phyloP scores from a whole-genome alignment of 2,329 filamentous ascomycete species.

The Ceratocystis cubensis region DNA sequence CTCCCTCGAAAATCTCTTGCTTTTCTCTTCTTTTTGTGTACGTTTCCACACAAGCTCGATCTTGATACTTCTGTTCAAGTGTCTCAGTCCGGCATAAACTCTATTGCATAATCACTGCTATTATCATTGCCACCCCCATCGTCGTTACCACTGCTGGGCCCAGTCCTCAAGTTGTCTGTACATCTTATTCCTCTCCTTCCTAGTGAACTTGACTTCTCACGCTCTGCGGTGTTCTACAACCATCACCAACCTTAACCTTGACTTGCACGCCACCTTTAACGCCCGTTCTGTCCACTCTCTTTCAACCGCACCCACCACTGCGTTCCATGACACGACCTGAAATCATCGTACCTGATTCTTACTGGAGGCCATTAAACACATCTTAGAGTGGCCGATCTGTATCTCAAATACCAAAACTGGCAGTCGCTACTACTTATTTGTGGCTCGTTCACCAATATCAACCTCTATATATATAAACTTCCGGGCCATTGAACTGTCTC shows the following conservation, averaged over 20 bases:
- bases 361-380: constrained; percentile 1
- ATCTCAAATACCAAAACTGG: not conserved
- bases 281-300: not conserved
- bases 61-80: not conserved
- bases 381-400: not conserved
- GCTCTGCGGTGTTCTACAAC: not conserved
- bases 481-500: too few species aligned
- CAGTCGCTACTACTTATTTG: not conserved
- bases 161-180: not conserved
- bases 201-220: not conserved
- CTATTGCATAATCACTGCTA: not conserved
- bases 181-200: too few species aligned
- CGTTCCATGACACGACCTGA: constrained; percentile 7
- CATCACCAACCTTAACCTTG: not conserved
- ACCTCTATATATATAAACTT: not conserved
- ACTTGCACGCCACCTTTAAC: not conserved
- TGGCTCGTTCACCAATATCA: not conserved
- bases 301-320: not conserved
- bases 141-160: not conserved
- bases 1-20: not conserved
- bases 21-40: not conserved
- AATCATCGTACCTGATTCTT: not conserved
- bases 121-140: not conserved
- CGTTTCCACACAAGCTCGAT: not conserved
- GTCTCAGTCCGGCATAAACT: not conserved